phyloP scores from a whole-genome alignment of 371 early-diverging fungal genomes.

The Rhizopus sp. region DNA sequence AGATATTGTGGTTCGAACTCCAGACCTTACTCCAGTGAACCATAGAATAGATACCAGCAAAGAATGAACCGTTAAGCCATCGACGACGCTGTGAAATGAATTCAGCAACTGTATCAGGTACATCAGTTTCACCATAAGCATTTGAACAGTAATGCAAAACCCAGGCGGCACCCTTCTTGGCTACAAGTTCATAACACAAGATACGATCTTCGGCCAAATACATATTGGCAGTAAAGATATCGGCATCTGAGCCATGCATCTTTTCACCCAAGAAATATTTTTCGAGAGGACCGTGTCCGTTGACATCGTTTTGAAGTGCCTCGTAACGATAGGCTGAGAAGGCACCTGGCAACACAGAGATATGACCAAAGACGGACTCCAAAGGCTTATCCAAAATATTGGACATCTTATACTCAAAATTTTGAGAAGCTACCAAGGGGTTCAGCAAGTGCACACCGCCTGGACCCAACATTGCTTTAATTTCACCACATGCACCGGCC shows the following conservation, averaged over 20 bases:
- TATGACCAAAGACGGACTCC: conserved; percentile 84
- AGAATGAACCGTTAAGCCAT: conserved; percentile 86
- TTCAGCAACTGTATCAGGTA: conserved; percentile 73
- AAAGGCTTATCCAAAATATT: conserved; percentile 89
- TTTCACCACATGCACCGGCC: conserved; percentile 90
- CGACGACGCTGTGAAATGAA: conserved; percentile 84
- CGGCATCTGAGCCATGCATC: conserved; percentile 60
- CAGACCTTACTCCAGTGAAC: conserved; percentile 55
- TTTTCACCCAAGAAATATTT: conserved; percentile 81
- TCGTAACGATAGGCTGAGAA: conserved; percentile 83
- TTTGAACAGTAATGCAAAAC: conserved; percentile 62
- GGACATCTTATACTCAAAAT: conserved; percentile 88
- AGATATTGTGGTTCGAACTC: conserved; percentile 58
- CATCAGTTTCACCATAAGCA: conserved; percentile 81
- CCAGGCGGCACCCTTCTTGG: conserved; percentile 69
- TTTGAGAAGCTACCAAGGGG: conserved; percentile 89
- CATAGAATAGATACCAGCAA: conserved; percentile 58
- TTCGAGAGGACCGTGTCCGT: conserved; percentile 66
- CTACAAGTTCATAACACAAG: conserved; percentile 83
- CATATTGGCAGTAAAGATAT: conserved; percentile 76
- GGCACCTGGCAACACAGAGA: conserved; percentile 83
- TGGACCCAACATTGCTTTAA: conserved; percentile 76
- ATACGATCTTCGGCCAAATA: conserved; percentile 85
- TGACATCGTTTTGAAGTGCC: conserved; percentile 68
- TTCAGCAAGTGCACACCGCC: conserved; percentile 73